Base-by-base conservation (phyloP, 805 yeast species). In the Ogataea trehalophila region DNA sequence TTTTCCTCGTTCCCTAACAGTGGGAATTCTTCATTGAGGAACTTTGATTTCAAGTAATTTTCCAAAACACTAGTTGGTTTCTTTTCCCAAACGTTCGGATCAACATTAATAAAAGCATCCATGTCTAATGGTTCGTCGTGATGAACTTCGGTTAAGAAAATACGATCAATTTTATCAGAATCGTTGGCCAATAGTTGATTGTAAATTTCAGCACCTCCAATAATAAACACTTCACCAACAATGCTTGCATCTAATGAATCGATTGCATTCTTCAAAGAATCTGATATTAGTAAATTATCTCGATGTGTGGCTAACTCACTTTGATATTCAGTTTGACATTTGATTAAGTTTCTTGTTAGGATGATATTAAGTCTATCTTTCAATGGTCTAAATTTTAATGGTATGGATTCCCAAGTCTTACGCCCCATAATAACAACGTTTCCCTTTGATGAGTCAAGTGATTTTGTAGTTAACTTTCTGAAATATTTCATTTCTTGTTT, bases 391-490 rank as follows among this genome's bases (percentile, higher is more conserved):
- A 89, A 94, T 61, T 76, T 82, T 1, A 67, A 51, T 0, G 99
- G 98, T 33, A 94, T 91, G 7, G 96, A 87, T 33, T 90, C 94
- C 96, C 97, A 94, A 2, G 98, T 92, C 61, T 83, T 86, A 49
- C 97, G 76, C 14, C 99, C 99, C 99, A 94, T 94, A 4, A 94
- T 75, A 14, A 94, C 98, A 0, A 87, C 95, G 61, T 89, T 88
- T 37, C 54, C 59, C 50, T 66, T 68, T 1, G 49, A 48, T n/a
- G 68, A 62, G 22, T 59, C 62, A 6, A 41, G 40, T 20, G 69
- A 65, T 4, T 61, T 62, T 3, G 81, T 67, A 0, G 99, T 94
- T 15, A 88, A 83, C 48, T 80, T 78, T 51, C 79, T 76, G 71
- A 94, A 94, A 62, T 82, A 94, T 61, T 81, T 80, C 85, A 94